Evolutionary conservation across 345 rosid genomes (phyloP).

Genomic region (Linum tenue): DNA sequence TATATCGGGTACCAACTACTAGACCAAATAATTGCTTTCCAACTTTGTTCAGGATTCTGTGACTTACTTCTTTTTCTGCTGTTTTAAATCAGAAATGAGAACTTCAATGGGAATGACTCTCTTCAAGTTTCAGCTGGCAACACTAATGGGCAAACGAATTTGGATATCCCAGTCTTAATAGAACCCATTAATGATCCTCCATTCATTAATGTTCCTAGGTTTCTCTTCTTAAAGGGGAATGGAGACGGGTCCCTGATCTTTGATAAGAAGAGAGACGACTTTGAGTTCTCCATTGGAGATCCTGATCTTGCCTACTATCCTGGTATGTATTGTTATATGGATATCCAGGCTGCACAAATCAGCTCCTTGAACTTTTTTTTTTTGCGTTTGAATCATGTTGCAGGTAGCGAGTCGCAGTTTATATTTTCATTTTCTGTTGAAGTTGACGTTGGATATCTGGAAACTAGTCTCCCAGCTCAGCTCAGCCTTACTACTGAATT

Average conservation of each 20-base stretch:
- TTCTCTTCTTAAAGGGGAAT: constrained; percentile 35
- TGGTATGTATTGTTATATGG: constrained; percentile 30
- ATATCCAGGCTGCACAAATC: not conserved
- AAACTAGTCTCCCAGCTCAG: constrained; percentile 54
- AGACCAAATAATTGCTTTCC: not conserved
- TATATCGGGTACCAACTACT: constrained; percentile 62
- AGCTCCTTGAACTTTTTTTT: not conserved
- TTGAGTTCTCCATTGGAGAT: constrained; percentile 71
- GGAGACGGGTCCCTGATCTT: constrained; percentile 44
- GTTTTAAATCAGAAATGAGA: constrained; percentile 43
- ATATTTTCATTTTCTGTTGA: constrained; percentile 59
- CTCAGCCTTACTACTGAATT: constrained; percentile 70
- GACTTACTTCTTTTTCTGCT: not conserved
- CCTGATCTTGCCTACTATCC: constrained; percentile 66
- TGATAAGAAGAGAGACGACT: constrained; percentile 36
- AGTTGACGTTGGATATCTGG: constrained; percentile 59
- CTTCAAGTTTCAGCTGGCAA: constrained; percentile 57
- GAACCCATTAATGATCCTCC: constrained; percentile 84
- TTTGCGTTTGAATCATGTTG: constrained; percentile 9
- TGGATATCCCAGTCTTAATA: constrained; percentile 48
- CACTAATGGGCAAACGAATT: constrained; percentile 54
- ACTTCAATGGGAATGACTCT: constrained; percentile 69
- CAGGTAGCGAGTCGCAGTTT: constrained; percentile 55
- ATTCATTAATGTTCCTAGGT: constrained; percentile 44
- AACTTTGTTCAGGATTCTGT: not conserved